Base-by-base conservation (phyloP, 2,329 filamentous ascomycete genomes). In the Penicillium sp. region DNA sequence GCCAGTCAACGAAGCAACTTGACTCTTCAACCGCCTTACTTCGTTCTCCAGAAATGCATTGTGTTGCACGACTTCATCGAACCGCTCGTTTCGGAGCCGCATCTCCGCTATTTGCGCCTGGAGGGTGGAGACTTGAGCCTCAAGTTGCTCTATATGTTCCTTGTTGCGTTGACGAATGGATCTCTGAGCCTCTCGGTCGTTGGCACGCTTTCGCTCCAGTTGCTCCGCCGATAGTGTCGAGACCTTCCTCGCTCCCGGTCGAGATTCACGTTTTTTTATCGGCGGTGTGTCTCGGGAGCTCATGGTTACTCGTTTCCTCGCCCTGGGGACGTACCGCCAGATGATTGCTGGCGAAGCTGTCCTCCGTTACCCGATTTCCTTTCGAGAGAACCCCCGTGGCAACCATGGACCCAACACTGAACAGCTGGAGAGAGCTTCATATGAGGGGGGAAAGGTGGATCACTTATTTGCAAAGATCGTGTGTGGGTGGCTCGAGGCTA, bases 121-220 rank as follows among this genome's bases (percentile, higher is more conserved):
- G 9, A 64, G 47, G 8, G 30, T 11, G 10, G 54, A 38, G 11
- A 62, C 61, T 53, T 80, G 78, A 45, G 75, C 71, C 61, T 84
- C 81, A n/a, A 84, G 75, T 27, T 72, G 73, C 58, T 84, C 81
- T 56, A 84, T 84, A 65, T 83, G 81, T 59, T 83, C 80, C 60
- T 82, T 84, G 39, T 81, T 84, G 56, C 82, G 71, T 64, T 83
- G 80, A 29, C 82, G 79, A 60, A 84, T 84, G 45, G 81, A 81
- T 60, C 81, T 76, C 65, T 84, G 82, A 50, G 82, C 81, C 68
- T 84, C 82, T 57, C 82, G 76, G 66, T 84, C 82, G 67, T 84
- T 84, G 57, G 82, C 82, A 55, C 82, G 75, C 67, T 84, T 84
- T 47, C 82, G 74, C 62, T 84, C 82, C 45, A 84, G 72, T 63